Percentiles rank a stretch among this genome's conserved stretches.
These are phyloP conservation scores for Macadamia tetraphylla DNA, from an alignment of 164 flowering plant species.

Conservation along the genomic window DNA sequence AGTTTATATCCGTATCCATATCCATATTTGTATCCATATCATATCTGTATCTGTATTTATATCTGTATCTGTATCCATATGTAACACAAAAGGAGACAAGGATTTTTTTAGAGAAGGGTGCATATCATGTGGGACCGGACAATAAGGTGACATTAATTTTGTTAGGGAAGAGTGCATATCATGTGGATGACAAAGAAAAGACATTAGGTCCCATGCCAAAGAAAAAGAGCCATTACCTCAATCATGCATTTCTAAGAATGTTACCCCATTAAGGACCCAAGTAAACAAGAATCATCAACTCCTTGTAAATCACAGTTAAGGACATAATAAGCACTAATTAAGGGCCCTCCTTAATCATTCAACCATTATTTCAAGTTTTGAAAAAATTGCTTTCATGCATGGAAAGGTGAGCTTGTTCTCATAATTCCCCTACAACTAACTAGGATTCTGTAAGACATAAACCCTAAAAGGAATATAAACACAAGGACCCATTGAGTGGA, in stretches of 20 bases:
- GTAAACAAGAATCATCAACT: background rate
- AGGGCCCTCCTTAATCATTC: slow-evolving; percentile 7
- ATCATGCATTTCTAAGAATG: slow-evolving; percentile 14
- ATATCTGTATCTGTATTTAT: too few relatives aligned
- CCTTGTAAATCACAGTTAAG: background rate
- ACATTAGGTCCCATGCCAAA: slow-evolving; percentile 8
- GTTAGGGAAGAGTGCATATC: background rate
- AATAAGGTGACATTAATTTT: background rate
- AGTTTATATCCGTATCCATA: too few relatives aligned
- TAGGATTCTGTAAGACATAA: background rate
- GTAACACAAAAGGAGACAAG: too few relatives aligned
- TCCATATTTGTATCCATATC: too few relatives aligned
- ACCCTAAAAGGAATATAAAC: background rate
- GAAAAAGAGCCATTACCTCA: background rate
- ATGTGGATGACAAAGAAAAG: slow-evolving; percentile 11
- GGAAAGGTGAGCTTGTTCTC: slow-evolving; percentile 2
- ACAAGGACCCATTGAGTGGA: background rate
- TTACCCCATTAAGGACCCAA: slow-evolving; percentile 7
- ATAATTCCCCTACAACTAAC: background rate
- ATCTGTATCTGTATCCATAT: too few relatives aligned
- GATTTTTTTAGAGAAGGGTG: too few relatives aligned
- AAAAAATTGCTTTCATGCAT: background rate
- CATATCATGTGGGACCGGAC: background rate
- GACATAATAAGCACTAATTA: background rate
- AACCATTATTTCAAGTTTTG: slow-evolving; percentile 11